A percentile compares a stretch with the other conserved stretches of the same genome.
These are phyloP conservation scores for Phyllostachys edulis DNA, from an alignment of 176 grass and related monocot species.

Conservation along the genomic window DNA sequence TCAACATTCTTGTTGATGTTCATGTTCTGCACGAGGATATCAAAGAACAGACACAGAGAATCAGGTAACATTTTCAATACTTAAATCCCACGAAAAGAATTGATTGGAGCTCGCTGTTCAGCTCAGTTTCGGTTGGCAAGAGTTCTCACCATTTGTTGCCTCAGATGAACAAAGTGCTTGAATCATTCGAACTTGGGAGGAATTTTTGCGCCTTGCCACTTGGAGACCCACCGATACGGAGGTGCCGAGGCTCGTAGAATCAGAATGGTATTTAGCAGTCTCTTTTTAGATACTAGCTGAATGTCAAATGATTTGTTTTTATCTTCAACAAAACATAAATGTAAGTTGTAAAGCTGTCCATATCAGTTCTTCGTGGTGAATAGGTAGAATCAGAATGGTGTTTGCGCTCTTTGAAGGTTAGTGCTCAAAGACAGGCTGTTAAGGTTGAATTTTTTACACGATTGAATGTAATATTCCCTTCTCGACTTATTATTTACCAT, in stretches of 20 bases:
- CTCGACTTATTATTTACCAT: background rate
- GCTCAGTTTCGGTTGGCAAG: background rate
- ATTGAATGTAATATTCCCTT: slow-evolving; percentile 17
- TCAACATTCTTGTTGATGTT: slow-evolving; percentile 87
- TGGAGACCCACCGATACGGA: background rate
- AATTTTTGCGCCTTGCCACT: background rate
- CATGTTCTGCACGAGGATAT: slow-evolving; percentile 97
- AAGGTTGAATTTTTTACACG: background rate
- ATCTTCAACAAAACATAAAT: background rate
- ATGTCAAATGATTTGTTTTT: slow-evolving; percentile 2
- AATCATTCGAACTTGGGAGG: background rate
- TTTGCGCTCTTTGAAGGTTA: background rate
- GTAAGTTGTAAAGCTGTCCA: slow-evolving; percentile 43
- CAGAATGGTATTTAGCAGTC: slow-evolving; percentile 4
- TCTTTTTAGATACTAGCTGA: slow-evolving; percentile 11
- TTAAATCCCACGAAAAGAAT: slow-evolving; percentile 21
- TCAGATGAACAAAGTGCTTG: slow-evolving; percentile 37
- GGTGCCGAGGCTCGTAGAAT: slow-evolving; percentile 17
- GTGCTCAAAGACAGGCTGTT: background rate
- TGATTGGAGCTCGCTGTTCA: background rate
- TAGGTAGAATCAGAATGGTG: background rate
- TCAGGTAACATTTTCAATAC: slow-evolving; percentile 32
- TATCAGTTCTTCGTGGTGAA: slow-evolving; percentile 23
- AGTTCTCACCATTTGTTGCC: slow-evolving; percentile 6
- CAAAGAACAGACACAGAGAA: slow-evolving; percentile 74